Conservation (phyloP, 495 filamentous ascomycete genomes). For the Venustampulla echinocandica region DNA sequence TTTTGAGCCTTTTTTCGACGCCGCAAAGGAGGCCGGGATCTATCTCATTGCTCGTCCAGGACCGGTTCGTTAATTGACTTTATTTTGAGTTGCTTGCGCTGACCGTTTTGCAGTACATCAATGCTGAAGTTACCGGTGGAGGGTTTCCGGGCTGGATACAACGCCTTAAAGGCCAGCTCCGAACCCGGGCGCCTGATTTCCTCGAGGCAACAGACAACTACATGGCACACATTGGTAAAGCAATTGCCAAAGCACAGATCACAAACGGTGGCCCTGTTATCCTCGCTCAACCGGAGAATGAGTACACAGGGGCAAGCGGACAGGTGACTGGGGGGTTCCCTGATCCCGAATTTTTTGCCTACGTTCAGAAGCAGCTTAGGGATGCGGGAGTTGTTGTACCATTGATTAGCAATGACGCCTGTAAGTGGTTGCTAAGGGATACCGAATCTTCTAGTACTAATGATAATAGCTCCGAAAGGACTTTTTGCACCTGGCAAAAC, state of each 20-base stretch:
- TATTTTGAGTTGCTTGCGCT: not conserved
- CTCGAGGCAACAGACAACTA: slow-evolving; percentile 60
- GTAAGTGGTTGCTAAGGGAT: slow-evolving; percentile 10
- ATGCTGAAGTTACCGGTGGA: slow-evolving; percentile 49
- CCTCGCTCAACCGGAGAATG: slow-evolving; percentile 72
- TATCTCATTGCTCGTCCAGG: slow-evolving; percentile 53
- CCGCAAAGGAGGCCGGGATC: slow-evolving; percentile 58
- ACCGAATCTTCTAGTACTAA: not conserved
- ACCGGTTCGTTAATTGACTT: slow-evolving; percentile 27
- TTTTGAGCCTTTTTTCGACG: slow-evolving; percentile 62
- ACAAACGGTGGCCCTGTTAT: slow-evolving; percentile 74
- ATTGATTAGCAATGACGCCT: slow-evolving; percentile 68
- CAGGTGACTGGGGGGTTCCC: slow-evolving; percentile 34
- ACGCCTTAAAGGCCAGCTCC: slow-evolving; percentile 49
- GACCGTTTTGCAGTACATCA: slow-evolving; percentile 41
- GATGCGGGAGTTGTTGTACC: slow-evolving; percentile 65
- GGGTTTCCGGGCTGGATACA: slow-evolving; percentile 49
- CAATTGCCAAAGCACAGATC: slow-evolving; percentile 67
- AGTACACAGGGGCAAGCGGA: slow-evolving; percentile 41
- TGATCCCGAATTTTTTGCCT: slow-evolving; percentile 57
- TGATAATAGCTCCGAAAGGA: slow-evolving; percentile 18
- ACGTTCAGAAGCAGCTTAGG: slow-evolving; percentile 57
- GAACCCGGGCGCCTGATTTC: slow-evolving; percentile 51
- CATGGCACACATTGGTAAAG: slow-evolving; percentile 42
- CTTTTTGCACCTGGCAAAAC: slow-evolving; percentile 42